These are phyloP conservation scores for Mycena galericulata DNA, from an alignment of 768 basidiomycete species.

Conservation along the genomic window DNA sequence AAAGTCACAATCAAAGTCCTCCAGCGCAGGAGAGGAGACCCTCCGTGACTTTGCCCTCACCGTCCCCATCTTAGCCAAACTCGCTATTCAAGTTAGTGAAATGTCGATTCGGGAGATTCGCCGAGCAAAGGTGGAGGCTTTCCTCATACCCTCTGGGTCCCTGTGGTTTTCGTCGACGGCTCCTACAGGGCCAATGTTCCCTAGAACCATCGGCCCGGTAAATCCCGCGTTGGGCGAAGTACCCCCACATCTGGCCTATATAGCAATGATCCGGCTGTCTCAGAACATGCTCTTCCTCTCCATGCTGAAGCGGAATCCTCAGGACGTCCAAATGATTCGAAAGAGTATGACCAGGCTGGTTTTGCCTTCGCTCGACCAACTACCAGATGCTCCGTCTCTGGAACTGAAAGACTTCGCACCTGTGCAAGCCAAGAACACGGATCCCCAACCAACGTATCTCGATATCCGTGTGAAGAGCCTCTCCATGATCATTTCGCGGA, in stretches of 20 bases:
- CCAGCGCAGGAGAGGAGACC: slow-evolving; percentile 57
- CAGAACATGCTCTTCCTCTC: slow-evolving; percentile 77
- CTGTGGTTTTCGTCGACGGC: slow-evolving; percentile 74
- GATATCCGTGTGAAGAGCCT: slow-evolving; percentile 52
- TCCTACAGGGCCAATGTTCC: slow-evolving; percentile 74
- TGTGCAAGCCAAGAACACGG: slow-evolving; percentile 34
- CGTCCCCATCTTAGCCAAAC: slow-evolving; percentile 67
- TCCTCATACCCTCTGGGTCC: slow-evolving; percentile 76
- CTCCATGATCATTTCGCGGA: slow-evolving; percentile 74
- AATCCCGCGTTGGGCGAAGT: slow-evolving; percentile 53
- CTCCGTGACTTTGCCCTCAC: slow-evolving; percentile 66
- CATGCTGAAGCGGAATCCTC: slow-evolving; percentile 73
- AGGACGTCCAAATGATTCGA: slow-evolving; percentile 75
- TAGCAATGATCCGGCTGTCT: slow-evolving; percentile 73
- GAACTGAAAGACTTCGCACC: slow-evolving; percentile 64
- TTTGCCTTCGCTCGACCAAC: slow-evolving; percentile 58
- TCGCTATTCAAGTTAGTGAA: slow-evolving; percentile 75
- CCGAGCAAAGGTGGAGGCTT: slow-evolving; percentile 75
- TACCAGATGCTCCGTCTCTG: slow-evolving; percentile 43
- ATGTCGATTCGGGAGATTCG: slow-evolving; percentile 80
- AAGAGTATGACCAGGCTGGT: slow-evolving; percentile 74
- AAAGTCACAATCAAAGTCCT: slow-evolving; percentile 56
- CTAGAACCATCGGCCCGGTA: slow-evolving; percentile 52
- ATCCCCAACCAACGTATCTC: slow-evolving; percentile 12
- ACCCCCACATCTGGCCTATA: slow-evolving; percentile 59